Evolutionary conservation across 352 stramenopile species (phyloP), one percentile per base, ranked within the genome.

Genomic region (Saprolegnia diclina): DNA sequence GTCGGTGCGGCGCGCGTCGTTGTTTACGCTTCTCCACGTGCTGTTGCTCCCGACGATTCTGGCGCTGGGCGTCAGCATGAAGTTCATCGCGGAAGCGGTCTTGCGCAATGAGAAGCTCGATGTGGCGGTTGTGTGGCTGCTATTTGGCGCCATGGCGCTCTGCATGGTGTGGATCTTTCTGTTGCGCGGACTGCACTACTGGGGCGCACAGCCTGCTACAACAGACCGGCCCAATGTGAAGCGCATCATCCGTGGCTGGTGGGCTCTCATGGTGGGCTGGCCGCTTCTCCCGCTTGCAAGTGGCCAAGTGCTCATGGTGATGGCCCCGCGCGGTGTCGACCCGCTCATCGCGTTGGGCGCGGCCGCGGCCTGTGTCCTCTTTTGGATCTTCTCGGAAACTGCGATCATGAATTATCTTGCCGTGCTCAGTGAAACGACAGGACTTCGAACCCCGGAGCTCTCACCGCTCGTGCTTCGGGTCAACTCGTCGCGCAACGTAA

Each of bases 31-130:
- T 7, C 37, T 66, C 32, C 59, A 66, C 24, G 19, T 66, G 13
- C 24, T 44, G 10, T 19, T 66, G 16, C 42, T 66, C 16, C 45
- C 42, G 21, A 37, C 45, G 4, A 44, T 66, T 18, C 18, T 66
- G n/a, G 21, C 59, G n/a, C 32, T 66, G n/a, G 40, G 59, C 32
- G 59, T 66, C 22, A 66, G 59, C 32, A 56, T n/a, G 18, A 66
- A 66, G 40, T 54, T 66, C 24, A 56, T 56, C 26, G 59, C 59
- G 21, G 59, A 66, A 13, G 59, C 59, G 9, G 59, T 66, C n/a
- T 22, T 66, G 0, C 9, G 32, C 16, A 14, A 66, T n/a, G 21
- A 14, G 5, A n/a, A 5, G 32, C 42, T 66, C 45, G 59, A 53
- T 4, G 16, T 5, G 7, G 9, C 29, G 18, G 7, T 19, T 22